phyloP scores from a whole-genome alignment of 2,329 filamentous ascomycete genomes.

The Hymenoscyphus fraxineus region DNA sequence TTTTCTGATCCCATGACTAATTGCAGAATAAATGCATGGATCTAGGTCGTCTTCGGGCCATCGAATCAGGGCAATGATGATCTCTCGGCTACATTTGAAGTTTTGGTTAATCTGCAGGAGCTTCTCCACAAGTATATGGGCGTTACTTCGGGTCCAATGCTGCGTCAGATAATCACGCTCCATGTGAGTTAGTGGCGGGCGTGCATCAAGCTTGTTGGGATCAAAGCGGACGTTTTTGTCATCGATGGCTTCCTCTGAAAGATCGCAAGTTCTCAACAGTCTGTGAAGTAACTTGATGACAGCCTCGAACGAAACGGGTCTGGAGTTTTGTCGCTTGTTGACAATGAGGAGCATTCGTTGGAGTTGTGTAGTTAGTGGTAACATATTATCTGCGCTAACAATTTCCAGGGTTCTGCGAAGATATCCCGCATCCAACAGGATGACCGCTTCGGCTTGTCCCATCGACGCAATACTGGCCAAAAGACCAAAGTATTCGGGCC shows the following conservation, averaged over 20 bases:
- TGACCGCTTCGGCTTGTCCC: conserved; percentile 53
- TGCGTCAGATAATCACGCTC: conserved; percentile 47
- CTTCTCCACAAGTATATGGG: conserved; percentile 61
- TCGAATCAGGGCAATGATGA: conserved; percentile 54
- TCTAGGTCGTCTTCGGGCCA: conserved; percentile 49
- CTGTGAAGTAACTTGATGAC: conserved; percentile 48
- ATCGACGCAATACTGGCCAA: conserved; percentile 62
- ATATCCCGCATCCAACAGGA: conserved; percentile 59
- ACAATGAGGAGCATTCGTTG: conserved; percentile 50
- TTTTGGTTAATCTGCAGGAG: conserved; percentile 62
- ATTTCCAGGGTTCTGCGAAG: conserved; percentile 44
- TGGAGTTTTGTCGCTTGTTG: conserved; percentile 46
- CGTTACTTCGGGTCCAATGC: conserved; percentile 38
- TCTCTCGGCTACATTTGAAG: conserved; percentile 46
- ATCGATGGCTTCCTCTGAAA: conserved; percentile 33
- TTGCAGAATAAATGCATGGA: conserved; percentile 43
- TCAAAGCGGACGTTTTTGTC: conserved; percentile 42
- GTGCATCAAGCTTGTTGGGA: conserved; percentile 31
- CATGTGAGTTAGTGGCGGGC: conserved; percentile 40
- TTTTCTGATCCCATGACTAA: conserved; percentile 30
- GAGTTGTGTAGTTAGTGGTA: conserved; percentile 44
- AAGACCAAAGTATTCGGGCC: conserved; percentile 74
- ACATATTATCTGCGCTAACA: conserved; percentile 31
- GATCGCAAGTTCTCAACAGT: conserved; percentile 31
- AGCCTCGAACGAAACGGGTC: conserved; percentile 51